Base-by-base conservation (phyloP, 306 rosid genomes). In the Cicer pinnatifidum region DNA sequence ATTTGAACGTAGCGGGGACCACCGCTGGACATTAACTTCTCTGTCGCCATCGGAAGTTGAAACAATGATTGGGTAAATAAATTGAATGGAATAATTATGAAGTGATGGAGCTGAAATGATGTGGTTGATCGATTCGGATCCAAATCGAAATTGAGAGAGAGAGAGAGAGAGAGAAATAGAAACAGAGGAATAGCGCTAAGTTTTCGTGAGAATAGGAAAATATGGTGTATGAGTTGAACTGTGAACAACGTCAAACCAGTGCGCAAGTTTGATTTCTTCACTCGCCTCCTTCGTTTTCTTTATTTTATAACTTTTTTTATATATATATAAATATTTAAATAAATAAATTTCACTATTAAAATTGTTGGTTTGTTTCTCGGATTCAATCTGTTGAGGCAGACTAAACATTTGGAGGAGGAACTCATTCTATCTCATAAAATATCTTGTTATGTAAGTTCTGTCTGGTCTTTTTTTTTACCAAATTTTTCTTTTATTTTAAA, bases 1-100 rank as follows among this genome's bases (percentile, higher is more conserved):
- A 94, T 85, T 67, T 85, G 97, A 9, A 94, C 78, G 75, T 87
- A 87, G 5, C 96, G 88, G 7, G 89, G 86, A 6, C 85, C 84
- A 33, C 81, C 82, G 3, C 66, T 78, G 67, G 85, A 1, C 87
- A 87, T 84, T 66, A 91, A 90, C 81, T 84, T 84, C 75, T 94
- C 99, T 76, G 93, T 84, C 44, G 86, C 89, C 96, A 94, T 94
- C 9, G 57, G 64, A 60, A 69, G 6, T 57, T 1, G 70, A 71
- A 39, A 64, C 69, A 44, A 50, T 6, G 67, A 53, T 13, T 13
- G 15, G 48, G 54, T 59, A 66, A 45, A 5, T 8, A 20, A 73
- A 80, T 23, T 28, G 35, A 28, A 28, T 28, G 35, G 63, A 11
- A 7, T 28, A 11, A 7, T 28, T 28, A 67, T 5, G 28, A 23